A percentile compares a stretch with the other conserved stretches of the same genome.
phyloP scores from a whole-genome alignment of 805 yeast genomes.

The Saccharomycodes ludwigii region DNA sequence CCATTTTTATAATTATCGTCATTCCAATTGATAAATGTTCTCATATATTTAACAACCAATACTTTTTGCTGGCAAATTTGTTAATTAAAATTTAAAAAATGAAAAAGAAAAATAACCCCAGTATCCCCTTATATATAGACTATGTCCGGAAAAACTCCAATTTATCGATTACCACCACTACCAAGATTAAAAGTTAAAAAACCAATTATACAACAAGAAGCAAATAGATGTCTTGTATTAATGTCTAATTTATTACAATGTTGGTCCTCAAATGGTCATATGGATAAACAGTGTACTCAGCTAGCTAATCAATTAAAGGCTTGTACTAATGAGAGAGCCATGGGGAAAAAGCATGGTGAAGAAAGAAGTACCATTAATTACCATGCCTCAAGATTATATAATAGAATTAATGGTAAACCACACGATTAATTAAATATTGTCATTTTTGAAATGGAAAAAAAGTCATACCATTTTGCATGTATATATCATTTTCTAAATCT shows the following conservation, averaged over 20 bases:
- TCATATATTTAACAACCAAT: no score
- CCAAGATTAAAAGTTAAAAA: constrained; percentile 62
- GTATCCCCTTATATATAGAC: no score
- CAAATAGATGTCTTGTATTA: constrained; percentile 64
- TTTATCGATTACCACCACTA: constrained; percentile 52
- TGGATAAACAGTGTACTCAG: constrained; percentile 49
- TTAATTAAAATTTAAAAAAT: neutral
- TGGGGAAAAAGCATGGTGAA: constrained; percentile 14
- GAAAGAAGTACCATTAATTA: constrained; percentile 35
- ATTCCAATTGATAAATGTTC: no score
- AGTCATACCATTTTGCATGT: neutral
- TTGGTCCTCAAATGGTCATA: constrained; percentile 94
- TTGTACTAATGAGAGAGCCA: constrained; percentile 43
- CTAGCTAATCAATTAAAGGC: constrained; percentile 58
- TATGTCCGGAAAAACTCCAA: constrained; percentile 27
- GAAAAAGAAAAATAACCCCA: constrained; percentile 1
- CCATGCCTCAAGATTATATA: constrained; percentile 39
- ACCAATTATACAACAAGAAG: constrained; percentile 42
- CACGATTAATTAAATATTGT: neutral
- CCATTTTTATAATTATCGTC: no score
- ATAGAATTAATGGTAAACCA: constrained; percentile 34
- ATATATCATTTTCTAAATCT: neutral
- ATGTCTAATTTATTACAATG: constrained; percentile 83
- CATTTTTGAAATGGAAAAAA: neutral
- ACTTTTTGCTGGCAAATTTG: no score